Percentiles rank a stretch among this genome's conserved stretches.
These are phyloP conservation scores for Brassica napus DNA, from an alignment of 345 rosid species.

Conservation along the genomic window DNA sequence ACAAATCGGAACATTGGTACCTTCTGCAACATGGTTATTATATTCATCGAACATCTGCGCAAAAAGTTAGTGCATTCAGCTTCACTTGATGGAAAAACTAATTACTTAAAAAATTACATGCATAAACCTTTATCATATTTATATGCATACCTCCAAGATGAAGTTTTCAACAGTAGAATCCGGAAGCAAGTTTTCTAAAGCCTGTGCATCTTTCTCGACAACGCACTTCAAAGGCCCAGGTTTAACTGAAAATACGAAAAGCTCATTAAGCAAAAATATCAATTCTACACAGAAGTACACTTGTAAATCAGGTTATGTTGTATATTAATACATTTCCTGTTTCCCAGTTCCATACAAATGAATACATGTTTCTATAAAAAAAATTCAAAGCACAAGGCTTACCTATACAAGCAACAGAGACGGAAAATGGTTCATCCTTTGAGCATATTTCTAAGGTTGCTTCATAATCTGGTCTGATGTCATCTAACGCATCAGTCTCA, in stretches of 20 bases:
- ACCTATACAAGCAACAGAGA: conserved; percentile 58
- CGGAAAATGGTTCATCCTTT: conserved; percentile 32
- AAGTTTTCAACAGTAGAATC: conserved; percentile 44
- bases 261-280: not conserved
- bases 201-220: conserved; percentile 21
- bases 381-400: not conserved
- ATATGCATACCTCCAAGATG: conserved; percentile 51
- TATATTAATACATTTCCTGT: not conserved
- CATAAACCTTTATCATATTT: not conserved
- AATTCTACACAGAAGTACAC: not conserved
- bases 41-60: conserved; percentile 59
- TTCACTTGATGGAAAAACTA: not conserved
- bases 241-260: conserved; percentile 40
- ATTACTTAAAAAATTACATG: not conserved
- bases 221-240: conserved; percentile 51
- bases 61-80: not conserved
- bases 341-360: not conserved
- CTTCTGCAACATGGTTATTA: conserved; percentile 53
- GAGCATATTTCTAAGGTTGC: conserved; percentile 48
- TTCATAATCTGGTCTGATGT: conserved; percentile 47
- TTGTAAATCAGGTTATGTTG: not conserved
- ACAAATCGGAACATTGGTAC: conserved; percentile 43
- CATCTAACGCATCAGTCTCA: conserved; percentile 44
- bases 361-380: not conserved
- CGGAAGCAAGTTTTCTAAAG: conserved; percentile 44